Evolutionary conservation across 1,284 basidiomycete genomes (phyloP).

Genomic region (Flammula alnicola): DNA sequence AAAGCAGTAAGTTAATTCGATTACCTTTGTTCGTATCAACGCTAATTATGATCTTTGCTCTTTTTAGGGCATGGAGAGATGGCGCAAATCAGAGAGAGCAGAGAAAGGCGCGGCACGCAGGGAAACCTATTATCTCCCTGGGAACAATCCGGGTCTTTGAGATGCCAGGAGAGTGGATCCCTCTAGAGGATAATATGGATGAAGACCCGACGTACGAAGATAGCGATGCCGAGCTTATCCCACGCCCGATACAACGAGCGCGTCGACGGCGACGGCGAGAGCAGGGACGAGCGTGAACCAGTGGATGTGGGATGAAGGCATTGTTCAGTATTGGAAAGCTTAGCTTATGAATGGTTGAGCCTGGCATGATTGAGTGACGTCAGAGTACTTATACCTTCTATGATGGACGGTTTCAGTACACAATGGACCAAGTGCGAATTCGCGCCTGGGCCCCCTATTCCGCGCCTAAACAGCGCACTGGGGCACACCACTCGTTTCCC

Average conservation of each 20-base stretch:
- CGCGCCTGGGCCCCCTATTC: neutral
- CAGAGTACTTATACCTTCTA: too few species aligned
- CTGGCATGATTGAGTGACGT: too few species aligned
- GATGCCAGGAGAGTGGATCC: constrained; percentile 15
- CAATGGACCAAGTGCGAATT: neutral
- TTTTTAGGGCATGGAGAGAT: constrained; percentile 37
- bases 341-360: too few species aligned
- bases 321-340: too few species aligned
- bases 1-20: constrained; percentile 43
- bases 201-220: constrained; percentile 28
- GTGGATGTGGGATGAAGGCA: constrained; percentile 4
- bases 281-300: neutral
- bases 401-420: too few species aligned
- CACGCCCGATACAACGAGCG: constrained; percentile 24
- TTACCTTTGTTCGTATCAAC: neutral
- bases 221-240: constrained; percentile 27
- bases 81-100: constrained; percentile 27
- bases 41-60: neutral
- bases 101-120: constrained; percentile 15
- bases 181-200: constrained; percentile 18
- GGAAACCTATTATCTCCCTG: constrained; percentile 1
- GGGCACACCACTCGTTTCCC: neutral
- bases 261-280: constrained; percentile 19
- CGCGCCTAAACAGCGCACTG: neutral
- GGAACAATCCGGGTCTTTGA: constrained; percentile 19